Evolutionary conservation across 192 early-diverging fungal genomes (phyloP).

Genomic region (Coemansia sp.): DNA sequence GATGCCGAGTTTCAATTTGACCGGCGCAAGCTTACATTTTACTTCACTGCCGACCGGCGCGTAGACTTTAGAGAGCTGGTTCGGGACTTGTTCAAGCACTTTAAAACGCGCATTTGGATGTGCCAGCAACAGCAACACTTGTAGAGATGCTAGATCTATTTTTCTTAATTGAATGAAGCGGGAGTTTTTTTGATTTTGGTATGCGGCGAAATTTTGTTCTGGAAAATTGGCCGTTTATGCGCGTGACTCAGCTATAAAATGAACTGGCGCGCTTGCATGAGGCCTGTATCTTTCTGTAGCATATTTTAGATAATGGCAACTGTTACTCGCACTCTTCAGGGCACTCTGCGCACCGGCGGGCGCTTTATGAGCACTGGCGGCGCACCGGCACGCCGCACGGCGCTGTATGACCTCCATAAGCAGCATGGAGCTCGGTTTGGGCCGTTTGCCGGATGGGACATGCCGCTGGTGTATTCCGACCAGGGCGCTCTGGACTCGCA

Average conservation of each 20-base stretch:
- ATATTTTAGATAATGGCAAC: not conserved
- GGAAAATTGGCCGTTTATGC: slow-evolving; percentile 7
- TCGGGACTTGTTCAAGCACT: slow-evolving; percentile 92
- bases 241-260: not conserved
- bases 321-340: not conserved
- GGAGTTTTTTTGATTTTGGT: too few species aligned
- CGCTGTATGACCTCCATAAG: slow-evolving; percentile 91
- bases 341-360: slow-evolving; percentile 1
- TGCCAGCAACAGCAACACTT: slow-evolving; percentile 38
- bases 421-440: slow-evolving; percentile 94
- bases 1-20: slow-evolving; percentile 99
- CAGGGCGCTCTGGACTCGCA: slow-evolving; percentile 90
- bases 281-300: too few species aligned
- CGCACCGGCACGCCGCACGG: slow-evolving; percentile 63
- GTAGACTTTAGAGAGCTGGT: slow-evolving; percentile 97
- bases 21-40: slow-evolving; percentile 94
- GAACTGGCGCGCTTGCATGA: too few species aligned
- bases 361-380: slow-evolving; percentile 35
- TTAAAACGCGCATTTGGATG: slow-evolving; percentile 99
- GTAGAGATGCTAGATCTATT: slow-evolving; percentile 3
- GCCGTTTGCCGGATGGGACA: slow-evolving; percentile 94
- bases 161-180: not conserved
- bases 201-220: too few species aligned
- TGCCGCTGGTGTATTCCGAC: slow-evolving; percentile 90
- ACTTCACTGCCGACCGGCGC: slow-evolving; percentile 89